Evolutionary conservation across 2,329 filamentous ascomycete genomes (phyloP).

Genomic region (Talaromyces atroroseus): DNA sequence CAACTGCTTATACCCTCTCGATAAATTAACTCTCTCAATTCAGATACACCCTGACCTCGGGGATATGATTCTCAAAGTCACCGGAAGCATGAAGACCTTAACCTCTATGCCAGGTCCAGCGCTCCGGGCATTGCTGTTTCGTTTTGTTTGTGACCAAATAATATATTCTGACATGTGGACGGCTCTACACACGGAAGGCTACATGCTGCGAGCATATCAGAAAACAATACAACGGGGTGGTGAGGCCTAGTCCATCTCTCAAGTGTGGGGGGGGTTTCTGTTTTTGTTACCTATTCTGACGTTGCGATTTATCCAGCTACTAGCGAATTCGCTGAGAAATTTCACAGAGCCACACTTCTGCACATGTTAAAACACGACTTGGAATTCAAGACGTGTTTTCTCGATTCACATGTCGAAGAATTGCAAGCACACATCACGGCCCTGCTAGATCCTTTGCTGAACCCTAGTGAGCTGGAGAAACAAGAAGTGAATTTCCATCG

Average conservation of each 20-base stretch:
- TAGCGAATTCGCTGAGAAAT: neutral
- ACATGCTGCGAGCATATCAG: neutral
- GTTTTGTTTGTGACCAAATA: neutral
- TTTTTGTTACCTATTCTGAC: neutral
- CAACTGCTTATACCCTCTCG: neutral
- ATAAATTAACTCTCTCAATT: neutral
- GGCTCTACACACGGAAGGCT: neutral
- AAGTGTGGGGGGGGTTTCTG: too few species aligned
- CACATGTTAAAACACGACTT: neutral
- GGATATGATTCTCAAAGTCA: neutral
- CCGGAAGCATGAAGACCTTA: neutral
- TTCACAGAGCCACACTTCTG: neutral
- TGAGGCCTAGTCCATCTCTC: neutral
- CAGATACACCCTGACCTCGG: neutral
- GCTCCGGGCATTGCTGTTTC: neutral
- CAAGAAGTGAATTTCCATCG: too few species aligned
- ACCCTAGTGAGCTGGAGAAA: too few species aligned
- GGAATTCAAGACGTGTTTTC: neutral
- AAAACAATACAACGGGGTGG: neutral
- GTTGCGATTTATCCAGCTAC: neutral
- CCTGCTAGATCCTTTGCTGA: neutral
- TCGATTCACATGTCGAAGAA: neutral
- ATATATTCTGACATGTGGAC: neutral
- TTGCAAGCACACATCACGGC: neutral
- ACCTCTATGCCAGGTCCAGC: neutral